phyloP scores from a whole-genome alignment of 2,329 filamentous ascomycete genomes.

The Zymoseptoria tritici region DNA sequence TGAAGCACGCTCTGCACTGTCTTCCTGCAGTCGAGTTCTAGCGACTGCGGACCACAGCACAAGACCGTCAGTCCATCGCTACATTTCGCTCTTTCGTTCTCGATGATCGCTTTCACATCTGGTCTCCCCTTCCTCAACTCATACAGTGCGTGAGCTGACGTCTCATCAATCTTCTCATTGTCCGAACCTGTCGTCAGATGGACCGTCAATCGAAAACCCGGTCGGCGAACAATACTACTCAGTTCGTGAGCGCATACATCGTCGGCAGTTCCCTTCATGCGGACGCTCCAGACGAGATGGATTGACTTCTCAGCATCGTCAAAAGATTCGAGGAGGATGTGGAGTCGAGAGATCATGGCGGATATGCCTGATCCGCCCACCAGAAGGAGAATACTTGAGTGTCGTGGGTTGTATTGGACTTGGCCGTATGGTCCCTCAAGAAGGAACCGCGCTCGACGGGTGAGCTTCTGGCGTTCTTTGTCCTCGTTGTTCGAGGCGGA shows the following conservation, averaged over 20 bases:
- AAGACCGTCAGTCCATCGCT: conserved; percentile 2
- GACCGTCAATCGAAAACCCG: not conserved
- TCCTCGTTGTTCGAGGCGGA: not conserved
- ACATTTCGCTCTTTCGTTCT: not conserved
- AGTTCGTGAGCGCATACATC: conserved; percentile 2
- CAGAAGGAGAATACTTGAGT: not conserved
- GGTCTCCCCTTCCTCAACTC: conserved; percentile 1
- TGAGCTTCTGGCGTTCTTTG: not conserved
- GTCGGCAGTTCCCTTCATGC: not conserved
- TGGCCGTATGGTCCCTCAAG: conserved; percentile 8
- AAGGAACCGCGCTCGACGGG: conserved; percentile 1
- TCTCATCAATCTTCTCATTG: not conserved
- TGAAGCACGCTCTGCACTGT: not conserved
- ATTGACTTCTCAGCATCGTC: not conserved
- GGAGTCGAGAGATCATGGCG: conserved; percentile 1
- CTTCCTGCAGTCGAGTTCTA: conserved; percentile 1
- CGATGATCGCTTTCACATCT: conserved; percentile 1
- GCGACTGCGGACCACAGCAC: conserved; percentile 6
- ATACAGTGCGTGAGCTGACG: not conserved
- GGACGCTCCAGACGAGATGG: conserved; percentile 4
- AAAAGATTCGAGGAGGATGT: not conserved
- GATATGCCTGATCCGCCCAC: conserved; percentile 6
- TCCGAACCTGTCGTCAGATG: not conserved
- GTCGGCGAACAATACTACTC: not conserved
- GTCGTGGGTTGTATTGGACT: not conserved